Evolutionary conservation across 2,329 filamentous ascomycete species (phyloP).

Genomic region (Fusarium scirpi): DNA sequence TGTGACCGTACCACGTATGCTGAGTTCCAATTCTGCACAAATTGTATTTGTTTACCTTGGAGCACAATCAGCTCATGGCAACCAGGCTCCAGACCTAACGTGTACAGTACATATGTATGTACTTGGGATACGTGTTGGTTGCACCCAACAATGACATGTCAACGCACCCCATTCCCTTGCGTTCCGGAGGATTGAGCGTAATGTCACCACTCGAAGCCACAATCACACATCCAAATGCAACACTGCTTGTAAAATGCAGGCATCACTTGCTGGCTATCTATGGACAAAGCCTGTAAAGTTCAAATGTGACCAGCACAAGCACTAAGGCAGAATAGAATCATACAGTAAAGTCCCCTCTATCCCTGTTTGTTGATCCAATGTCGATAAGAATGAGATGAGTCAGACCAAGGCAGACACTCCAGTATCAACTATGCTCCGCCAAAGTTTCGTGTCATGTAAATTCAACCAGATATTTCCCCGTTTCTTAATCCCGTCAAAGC

Average conservation of each 20-base stretch:
- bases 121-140: background rate
- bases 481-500: constrained; percentile 23
- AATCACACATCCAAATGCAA: background rate
- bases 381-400: constrained; percentile 6
- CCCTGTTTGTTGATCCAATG: constrained; percentile 23
- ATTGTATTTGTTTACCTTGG: no score
- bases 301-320: constrained; percentile 43
- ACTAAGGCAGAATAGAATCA: constrained; percentile 10
- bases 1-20: background rate
- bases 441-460: constrained; percentile 10
- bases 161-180: background rate
- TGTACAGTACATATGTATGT: background rate
- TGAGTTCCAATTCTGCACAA: background rate
- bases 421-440: constrained; percentile 15
- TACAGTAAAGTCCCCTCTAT: constrained; percentile 13
- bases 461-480: constrained; percentile 29
- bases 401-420: constrained; percentile 1
- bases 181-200: background rate
- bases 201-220: background rate
- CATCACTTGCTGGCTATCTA: constrained; percentile 32
- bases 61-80: background rate
- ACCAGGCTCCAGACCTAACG: background rate
- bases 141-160: background rate
- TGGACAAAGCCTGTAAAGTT: constrained; percentile 25
- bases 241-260: background rate